A percentile compares a stretch with the other conserved stretches of the same genome.
phyloP scores from a whole-genome alignment of 768 basidiomycete genomes.

The Podaxis sp. region DNA sequence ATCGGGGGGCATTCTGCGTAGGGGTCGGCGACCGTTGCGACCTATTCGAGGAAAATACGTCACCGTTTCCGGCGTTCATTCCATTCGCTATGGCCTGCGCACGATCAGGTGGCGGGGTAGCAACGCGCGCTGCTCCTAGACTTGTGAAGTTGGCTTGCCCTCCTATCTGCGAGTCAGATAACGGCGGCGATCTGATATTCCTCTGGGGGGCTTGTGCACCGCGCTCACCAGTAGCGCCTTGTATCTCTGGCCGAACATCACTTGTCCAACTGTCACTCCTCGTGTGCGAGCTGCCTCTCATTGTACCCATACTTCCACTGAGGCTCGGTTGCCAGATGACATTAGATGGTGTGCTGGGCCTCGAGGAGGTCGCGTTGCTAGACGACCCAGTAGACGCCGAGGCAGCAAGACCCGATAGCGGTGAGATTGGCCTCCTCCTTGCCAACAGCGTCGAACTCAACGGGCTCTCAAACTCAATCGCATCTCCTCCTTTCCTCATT shows the following conservation, averaged over 20 bases:
- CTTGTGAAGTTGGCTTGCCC: not conserved
- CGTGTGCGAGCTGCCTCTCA: slow-evolving; percentile 39
- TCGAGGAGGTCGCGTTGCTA: slow-evolving; percentile 35
- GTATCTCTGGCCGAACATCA: slow-evolving; percentile 24
- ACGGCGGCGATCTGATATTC: slow-evolving; percentile 3
- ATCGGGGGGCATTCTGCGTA: slow-evolving; percentile 55
- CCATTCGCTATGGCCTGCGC: not conserved
- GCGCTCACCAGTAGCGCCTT: not conserved
- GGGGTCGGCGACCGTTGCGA: slow-evolving; percentile 64
- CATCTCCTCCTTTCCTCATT: slow-evolving; percentile 33
- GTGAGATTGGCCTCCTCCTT: slow-evolving; percentile 71
- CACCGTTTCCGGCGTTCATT: not conserved
- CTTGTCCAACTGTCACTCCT: slow-evolving; percentile 62
- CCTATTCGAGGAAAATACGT: slow-evolving; percentile 13
- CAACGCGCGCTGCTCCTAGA: not conserved
- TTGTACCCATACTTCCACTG: slow-evolving; percentile 18
- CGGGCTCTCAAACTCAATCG: slow-evolving; percentile 44
- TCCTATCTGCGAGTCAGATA: not conserved
- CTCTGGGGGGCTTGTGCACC: slow-evolving; percentile 4
- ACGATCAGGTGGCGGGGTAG: slow-evolving; percentile 12
- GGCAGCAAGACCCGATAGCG: slow-evolving; percentile 46
- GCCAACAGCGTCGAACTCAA: slow-evolving; percentile 52
- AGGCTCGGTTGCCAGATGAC: slow-evolving; percentile 60
- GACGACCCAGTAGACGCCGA: slow-evolving; percentile 14
- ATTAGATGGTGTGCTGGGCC: slow-evolving; percentile 70